Evolutionary conservation across 1,284 basidiomycete species (phyloP).

Genomic region (Ustilago sp.): DNA sequence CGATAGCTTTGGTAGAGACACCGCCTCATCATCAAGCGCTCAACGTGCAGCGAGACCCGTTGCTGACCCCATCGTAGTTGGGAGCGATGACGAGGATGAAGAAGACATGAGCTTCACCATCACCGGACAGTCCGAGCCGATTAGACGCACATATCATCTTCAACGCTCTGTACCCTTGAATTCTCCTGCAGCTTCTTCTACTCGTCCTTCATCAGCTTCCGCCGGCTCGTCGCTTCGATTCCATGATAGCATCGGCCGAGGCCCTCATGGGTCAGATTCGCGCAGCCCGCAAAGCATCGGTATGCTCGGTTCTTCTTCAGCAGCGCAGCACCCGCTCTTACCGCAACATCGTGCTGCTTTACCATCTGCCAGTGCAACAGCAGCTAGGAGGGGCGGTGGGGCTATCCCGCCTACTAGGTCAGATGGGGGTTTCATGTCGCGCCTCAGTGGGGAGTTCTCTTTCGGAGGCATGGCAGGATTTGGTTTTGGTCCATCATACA

Average conservation of each 20-base stretch:
- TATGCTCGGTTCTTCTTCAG: constrained; percentile 18
- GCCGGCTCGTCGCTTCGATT: constrained; percentile 23
- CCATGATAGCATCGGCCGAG: constrained; percentile 41
- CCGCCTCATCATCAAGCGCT: constrained; percentile 4
- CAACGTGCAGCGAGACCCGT: background rate
- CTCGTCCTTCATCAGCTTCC: background rate
- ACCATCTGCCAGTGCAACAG: constrained; percentile 19
- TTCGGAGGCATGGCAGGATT: constrained; percentile 22
- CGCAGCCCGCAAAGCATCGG: constrained; percentile 28
- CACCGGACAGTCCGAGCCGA: constrained; percentile 24
- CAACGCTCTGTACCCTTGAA: constrained; percentile 12
- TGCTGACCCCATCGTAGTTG: constrained; percentile 32
- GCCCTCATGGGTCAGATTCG: constrained; percentile 30
- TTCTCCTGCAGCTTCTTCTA: constrained; percentile 1
- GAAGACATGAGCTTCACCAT: constrained; percentile 44
- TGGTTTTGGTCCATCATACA: constrained; percentile 23
- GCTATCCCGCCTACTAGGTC: background rate
- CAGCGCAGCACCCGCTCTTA: constrained; percentile 22
- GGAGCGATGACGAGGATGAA: constrained; percentile 46
- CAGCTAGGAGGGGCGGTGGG: constrained; percentile 21
- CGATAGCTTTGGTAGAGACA: background rate
- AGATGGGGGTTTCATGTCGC: constrained; percentile 14
- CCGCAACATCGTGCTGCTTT: constrained; percentile 32
- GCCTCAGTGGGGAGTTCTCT: constrained; percentile 18
- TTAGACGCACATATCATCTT: constrained; percentile 13